phyloP scores from a whole-genome alignment of 306 rosid species.

The Echinosophora koreensis region DNA sequence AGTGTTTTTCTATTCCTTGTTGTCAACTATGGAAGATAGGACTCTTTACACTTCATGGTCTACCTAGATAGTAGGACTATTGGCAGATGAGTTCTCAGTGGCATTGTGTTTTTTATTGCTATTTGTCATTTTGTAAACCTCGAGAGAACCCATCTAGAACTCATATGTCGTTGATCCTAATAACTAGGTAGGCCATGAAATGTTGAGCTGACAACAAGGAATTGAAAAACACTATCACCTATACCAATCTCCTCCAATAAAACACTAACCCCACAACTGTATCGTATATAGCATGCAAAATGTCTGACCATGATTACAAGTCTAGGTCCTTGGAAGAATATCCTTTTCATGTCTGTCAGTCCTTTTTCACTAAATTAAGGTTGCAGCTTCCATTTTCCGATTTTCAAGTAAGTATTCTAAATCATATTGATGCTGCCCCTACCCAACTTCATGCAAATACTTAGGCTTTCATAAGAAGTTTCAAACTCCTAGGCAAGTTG shows the following conservation, averaged over 20 bases:
- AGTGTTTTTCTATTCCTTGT: neutral
- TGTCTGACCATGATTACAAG: neutral
- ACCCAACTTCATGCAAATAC: neutral
- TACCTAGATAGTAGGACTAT: neutral
- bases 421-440: neutral
- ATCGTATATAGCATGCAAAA: neutral
- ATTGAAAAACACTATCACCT: neutral
- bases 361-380: neutral
- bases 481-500: neutral
- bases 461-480: neutral
- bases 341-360: neutral
- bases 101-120: neutral
- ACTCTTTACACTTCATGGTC: neutral
- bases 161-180: neutral
- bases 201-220: neutral
- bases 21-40: neutral
- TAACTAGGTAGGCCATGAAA: neutral
- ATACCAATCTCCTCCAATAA: neutral
- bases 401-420: neutral
- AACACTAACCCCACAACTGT: neutral
- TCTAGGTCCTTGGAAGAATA: neutral
- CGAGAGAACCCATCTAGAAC: neutral
- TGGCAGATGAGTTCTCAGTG: neutral
- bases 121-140: no score
- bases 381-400: neutral